Percentiles rank a stretch among this genome's conserved stretches.
These are phyloP conservation scores for Serendipita sp. DNA, from an alignment of 1,284 basidiomycete genomes.

Conservation along the genomic window DNA sequence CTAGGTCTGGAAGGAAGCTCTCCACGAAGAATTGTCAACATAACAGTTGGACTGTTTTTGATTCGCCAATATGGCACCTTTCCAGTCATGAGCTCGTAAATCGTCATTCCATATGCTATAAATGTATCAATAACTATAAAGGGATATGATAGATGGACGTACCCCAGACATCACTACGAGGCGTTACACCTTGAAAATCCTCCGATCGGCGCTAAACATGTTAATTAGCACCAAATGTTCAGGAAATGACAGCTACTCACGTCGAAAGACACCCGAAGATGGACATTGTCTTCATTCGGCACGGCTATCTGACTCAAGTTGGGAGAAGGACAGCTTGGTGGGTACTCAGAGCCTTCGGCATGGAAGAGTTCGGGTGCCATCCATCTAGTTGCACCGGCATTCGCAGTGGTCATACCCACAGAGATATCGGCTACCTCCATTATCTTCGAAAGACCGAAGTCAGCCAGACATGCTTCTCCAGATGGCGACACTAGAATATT, in stretches of 20 bases:
- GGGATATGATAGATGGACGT: neutral
- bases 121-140: neutral
- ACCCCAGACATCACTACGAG: neutral
- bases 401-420: neutral
- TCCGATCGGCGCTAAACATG: neutral
- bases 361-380: slow-evolving; percentile 2
- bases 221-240: no score
- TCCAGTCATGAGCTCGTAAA: slow-evolving; percentile 1
- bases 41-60: neutral
- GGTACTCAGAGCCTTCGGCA: neutral
- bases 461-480: neutral
- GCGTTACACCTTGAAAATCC: neutral
- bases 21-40: neutral
- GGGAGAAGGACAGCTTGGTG: neutral
- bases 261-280: neutral
- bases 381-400: slow-evolving; percentile 1
- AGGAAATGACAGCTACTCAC: no score
- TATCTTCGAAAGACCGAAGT: slow-evolving; percentile 4
- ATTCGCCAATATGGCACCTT: slow-evolving; percentile 3
- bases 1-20: neutral
- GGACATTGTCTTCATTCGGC: neutral
- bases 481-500: slow-evolving; percentile 1
- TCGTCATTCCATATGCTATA: slow-evolving; percentile 2
- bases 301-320: neutral
- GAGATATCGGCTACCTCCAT: neutral